Evolutionary conservation across 148 eudicot genomes (phyloP).

Genomic region (Fagopyrum homotropicum): DNA sequence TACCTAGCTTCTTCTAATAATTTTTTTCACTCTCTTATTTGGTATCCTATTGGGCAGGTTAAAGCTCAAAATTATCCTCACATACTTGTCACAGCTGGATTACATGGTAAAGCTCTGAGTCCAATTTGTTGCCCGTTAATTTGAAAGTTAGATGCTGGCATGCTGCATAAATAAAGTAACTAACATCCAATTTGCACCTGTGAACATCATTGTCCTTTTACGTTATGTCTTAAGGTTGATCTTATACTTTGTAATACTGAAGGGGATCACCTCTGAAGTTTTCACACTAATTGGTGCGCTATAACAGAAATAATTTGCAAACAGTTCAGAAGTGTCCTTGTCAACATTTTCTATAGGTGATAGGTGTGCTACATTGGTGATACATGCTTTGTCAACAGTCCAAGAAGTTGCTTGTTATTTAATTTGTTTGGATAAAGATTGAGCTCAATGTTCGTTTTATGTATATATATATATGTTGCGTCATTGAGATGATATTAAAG

Average conservation of each 20-base stretch:
- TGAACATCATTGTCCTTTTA: background rate
- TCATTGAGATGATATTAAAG: background rate
- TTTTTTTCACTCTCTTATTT: background rate
- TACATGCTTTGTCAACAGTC: too few species aligned
- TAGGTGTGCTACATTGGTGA: too few species aligned
- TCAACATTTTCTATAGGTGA: too few species aligned
- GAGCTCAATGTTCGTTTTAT: background rate
- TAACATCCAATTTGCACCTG: background rate
- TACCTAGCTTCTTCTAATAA: too few species aligned
- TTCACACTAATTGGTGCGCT: too few species aligned
- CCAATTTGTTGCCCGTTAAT: background rate
- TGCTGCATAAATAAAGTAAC: background rate
- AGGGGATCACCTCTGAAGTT: too few species aligned
- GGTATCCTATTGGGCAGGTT: slow-evolving; percentile 35
- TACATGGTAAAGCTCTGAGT: slow-evolving; percentile 43
- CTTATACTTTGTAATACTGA: background rate
- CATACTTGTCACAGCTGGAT: slow-evolving; percentile 79
- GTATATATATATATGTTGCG: background rate
- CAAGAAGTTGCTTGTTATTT: background rate
- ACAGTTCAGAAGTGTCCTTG: too few species aligned
- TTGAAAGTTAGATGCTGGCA: background rate
- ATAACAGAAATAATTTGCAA: too few species aligned
- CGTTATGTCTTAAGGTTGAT: background rate
- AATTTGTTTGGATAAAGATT: background rate
- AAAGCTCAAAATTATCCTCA: slow-evolving; percentile 67